Conservation (phyloP, 441 rosid species). For the Adansonia grandidieri region DNA sequence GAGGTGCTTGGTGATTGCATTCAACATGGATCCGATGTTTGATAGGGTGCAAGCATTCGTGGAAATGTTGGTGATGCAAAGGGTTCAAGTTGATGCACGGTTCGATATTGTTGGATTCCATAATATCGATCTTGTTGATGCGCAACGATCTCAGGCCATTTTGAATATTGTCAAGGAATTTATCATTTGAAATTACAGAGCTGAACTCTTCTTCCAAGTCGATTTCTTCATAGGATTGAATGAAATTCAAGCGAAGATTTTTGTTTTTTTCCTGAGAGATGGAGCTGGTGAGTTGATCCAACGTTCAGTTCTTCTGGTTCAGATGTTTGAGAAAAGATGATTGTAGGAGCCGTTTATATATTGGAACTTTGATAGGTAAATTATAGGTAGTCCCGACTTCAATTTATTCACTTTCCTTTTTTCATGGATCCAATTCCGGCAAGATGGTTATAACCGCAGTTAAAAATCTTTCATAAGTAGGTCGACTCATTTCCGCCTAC, state of each 20-base stretch:
- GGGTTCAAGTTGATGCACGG: conserved; percentile 35
- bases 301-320: not conserved
- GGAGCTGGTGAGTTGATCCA: not conserved
- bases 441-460: too few relatives aligned
- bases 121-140: conserved; percentile 25
- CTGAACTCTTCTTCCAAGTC: not conserved
- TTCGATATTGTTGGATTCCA: conserved; percentile 31
- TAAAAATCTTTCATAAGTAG: too few relatives aligned
- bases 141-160: conserved; percentile 21
- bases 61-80: conserved; percentile 22
- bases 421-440: too few relatives aligned
- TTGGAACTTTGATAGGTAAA: too few relatives aligned
- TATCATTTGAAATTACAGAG: not conserved
- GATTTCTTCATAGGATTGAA: not conserved
- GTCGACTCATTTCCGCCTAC: too few relatives aligned
- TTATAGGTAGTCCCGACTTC: too few relatives aligned
- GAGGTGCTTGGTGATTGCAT: conserved; percentile 40
- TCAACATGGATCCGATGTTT: conserved; percentile 39
- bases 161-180: conserved; percentile 17
- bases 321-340: not conserved
- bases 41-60: conserved; percentile 39
- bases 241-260: not conserved
- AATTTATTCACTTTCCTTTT: too few relatives aligned
- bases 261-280: not conserved
- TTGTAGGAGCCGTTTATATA: not conserved